phyloP scores from a whole-genome alignment of 768 basidiomycete genomes.

The Auricularia sp. region DNA sequence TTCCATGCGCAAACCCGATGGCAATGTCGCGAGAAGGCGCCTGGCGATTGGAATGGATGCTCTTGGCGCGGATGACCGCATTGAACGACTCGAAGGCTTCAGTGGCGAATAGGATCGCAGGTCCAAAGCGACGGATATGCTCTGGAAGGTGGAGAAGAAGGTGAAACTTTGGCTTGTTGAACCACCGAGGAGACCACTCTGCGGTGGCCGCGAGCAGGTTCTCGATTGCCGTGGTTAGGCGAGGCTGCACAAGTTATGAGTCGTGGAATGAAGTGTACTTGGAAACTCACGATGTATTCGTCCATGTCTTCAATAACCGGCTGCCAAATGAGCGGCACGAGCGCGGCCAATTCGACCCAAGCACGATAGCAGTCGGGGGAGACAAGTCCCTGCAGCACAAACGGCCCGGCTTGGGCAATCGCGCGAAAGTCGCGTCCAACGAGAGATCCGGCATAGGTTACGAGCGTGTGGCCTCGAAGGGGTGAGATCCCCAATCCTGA shows the following conservation, averaged over 20 bases:
- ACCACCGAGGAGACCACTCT: slow-evolving; percentile 23
- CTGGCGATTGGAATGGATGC: slow-evolving; percentile 27
- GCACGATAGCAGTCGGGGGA: not conserved
- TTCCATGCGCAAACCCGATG: slow-evolving; percentile 12
- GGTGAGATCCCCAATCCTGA: slow-evolving; percentile 24
- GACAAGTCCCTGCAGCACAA: slow-evolving; percentile 28
- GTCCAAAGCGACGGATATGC: slow-evolving; percentile 32
- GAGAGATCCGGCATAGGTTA: slow-evolving; percentile 29
- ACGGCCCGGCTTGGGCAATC: slow-evolving; percentile 19
- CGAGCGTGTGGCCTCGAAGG: slow-evolving; percentile 24
- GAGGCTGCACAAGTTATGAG: too few relatives aligned
- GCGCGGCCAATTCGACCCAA: not conserved
- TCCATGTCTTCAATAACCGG: not conserved
- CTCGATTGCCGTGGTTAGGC: slow-evolving; percentile 23
- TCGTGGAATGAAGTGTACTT: too few relatives aligned
- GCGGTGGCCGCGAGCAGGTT: slow-evolving; percentile 27
- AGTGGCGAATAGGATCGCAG: slow-evolving; percentile 34
- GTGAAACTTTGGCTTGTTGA: slow-evolving; percentile 39
- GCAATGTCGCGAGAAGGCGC: slow-evolving; percentile 26
- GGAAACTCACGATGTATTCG: not conserved
- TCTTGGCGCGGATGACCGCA: slow-evolving; percentile 23
- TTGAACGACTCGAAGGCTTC: slow-evolving; percentile 24
- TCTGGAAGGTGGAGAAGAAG: slow-evolving; percentile 28
- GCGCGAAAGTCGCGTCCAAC: slow-evolving; percentile 26
- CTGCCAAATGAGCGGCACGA: not conserved